Base-by-base conservation (phyloP, 2,329 filamentous ascomycete species). In the Penicillium nordicum region DNA sequence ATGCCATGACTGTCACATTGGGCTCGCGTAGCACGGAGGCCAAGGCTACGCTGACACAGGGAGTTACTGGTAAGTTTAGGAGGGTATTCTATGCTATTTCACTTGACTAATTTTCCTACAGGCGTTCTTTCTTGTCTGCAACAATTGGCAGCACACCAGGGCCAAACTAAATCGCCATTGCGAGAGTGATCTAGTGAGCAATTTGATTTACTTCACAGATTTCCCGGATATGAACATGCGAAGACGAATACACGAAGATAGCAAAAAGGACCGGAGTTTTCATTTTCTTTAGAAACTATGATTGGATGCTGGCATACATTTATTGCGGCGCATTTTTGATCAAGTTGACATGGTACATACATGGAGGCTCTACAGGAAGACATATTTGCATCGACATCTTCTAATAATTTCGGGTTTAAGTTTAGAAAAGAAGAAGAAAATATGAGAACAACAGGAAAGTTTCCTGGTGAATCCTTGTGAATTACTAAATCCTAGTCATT, bases 11-110 rank as follows among this genome's bases (percentile, higher is more conserved):
- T 2, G 92, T 96, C 23, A 95, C 90, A 62, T 79, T 97, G 36
- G 92, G 92, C 49, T 89, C 83, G 68, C 84, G 92, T 60, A 97
- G 92, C 74, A 97, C 93, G 0, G 89, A 96, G 72, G 93, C 93
- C 8, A 86, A 84, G 46, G 86, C 88, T 1, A 96, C 93, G 0
- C 74, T 96, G 68, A 93, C 91, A 0, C 93, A 96, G 73, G 93
- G 93, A 63, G 91, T 96, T 42, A 96, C 90, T 72, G 92, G 92
- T 90, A 80, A 76, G 85, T 80, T 49, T 29, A 14, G 14, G 1
- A 41, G 18, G 9, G 9, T 53, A 40, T 42, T 37, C 11, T 32
- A 48, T 56, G 2, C 53, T n/a, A 21, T 7, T 10, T 32, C 45
- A 57, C 55, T 65, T 7, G 36, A 62, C 59, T 57, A 55, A 65